A percentile compares a stretch with the other conserved stretches of the same genome.
Evolutionary conservation across 2,329 filamentous ascomycete genomes (phyloP).

Genomic region (Cadophora malorum): DNA sequence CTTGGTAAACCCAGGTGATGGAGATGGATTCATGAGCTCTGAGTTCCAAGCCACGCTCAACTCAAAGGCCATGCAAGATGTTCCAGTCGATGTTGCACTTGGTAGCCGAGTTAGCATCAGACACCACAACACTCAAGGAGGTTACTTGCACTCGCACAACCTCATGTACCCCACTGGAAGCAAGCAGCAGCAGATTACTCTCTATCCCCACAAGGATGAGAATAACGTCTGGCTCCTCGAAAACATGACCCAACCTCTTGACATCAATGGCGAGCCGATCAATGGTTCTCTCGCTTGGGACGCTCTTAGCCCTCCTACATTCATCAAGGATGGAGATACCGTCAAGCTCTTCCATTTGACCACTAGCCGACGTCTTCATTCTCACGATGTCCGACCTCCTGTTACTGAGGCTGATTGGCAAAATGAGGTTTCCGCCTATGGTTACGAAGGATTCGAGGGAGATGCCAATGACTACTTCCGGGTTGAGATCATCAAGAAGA

Average conservation of each 20-base stretch:
- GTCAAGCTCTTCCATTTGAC: conserved; percentile 83
- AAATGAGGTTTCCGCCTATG: conserved; percentile 95
- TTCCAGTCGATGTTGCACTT: conserved; percentile 88
- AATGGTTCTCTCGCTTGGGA: conserved; percentile 88
- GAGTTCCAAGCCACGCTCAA: conserved; percentile 98
- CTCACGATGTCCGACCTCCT: conserved; percentile 89
- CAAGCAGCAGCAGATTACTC: conserved; percentile 97
- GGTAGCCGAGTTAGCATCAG: conserved; percentile 86
- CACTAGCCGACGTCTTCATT: conserved; percentile 90
- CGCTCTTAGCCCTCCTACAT: conserved; percentile 65
- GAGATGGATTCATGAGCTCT: conserved; percentile 99
- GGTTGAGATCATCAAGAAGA: conserved; percentile 89
- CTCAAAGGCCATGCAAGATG: conserved; percentile 94
- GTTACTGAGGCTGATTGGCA: conserved; percentile 92
- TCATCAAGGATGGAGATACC: conserved; percentile 80
- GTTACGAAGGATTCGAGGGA: conserved; percentile 94
- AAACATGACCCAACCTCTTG: conserved; percentile 92
- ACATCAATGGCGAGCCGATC: conserved; percentile 75
- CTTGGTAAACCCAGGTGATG: conserved; percentile 92
- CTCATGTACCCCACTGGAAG: conserved; percentile 98
- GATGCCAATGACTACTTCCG: conserved; percentile 97
- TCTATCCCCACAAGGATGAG: conserved; percentile 98
- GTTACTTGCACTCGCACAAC: conserved; percentile 94
- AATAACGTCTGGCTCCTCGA: conserved; percentile 96
- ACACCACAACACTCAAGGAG: conserved; percentile 96